Conservation (phyloP, 345 rosid genomes). For the Lumnitzera racemosa region DNA sequence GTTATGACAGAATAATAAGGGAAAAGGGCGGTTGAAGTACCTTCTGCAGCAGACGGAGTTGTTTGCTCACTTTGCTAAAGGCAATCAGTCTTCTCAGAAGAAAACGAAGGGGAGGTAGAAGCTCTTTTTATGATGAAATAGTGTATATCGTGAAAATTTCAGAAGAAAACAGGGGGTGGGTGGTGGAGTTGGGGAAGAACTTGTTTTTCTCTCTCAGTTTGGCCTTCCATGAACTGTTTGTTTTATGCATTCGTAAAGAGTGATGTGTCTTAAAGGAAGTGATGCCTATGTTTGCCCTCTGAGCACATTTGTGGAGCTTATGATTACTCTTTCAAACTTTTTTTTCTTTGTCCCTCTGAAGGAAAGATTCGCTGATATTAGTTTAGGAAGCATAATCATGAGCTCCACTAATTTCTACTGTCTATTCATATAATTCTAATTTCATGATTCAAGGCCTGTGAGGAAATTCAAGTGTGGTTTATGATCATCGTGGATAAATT, state of each 20-base stretch:
- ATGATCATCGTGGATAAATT: no score
- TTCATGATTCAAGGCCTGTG: no score
- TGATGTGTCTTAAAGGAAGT: no score
- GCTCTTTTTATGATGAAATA: not conserved
- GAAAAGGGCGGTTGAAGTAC: conserved; percentile 86
- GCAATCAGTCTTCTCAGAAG: conserved; percentile 60
- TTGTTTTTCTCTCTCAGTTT: not conserved
- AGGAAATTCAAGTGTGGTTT: no score
- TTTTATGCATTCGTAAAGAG: no score
- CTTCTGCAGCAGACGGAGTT: conserved; percentile 95
- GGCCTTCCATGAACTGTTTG: not conserved
- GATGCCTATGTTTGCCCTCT: no score
- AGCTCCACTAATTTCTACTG: no score
- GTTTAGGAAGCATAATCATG: not conserved
- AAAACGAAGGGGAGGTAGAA: conserved; percentile 81
- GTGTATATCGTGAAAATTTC: not conserved
- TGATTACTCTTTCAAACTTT: no score
- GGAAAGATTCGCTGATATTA: not conserved
- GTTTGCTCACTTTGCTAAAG: conserved; percentile 96
- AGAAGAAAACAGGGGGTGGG: no score
- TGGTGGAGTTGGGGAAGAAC: not conserved
- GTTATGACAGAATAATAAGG: conserved; percentile 62
- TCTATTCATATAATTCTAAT: no score
- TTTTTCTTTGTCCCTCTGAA: no score
- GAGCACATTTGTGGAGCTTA: no score